Percentiles rank a stretch among this genome's conserved stretches.
phyloP scores from a whole-genome alignment of 305 asterid genomes.

The Fraxinus angustifolia region DNA sequence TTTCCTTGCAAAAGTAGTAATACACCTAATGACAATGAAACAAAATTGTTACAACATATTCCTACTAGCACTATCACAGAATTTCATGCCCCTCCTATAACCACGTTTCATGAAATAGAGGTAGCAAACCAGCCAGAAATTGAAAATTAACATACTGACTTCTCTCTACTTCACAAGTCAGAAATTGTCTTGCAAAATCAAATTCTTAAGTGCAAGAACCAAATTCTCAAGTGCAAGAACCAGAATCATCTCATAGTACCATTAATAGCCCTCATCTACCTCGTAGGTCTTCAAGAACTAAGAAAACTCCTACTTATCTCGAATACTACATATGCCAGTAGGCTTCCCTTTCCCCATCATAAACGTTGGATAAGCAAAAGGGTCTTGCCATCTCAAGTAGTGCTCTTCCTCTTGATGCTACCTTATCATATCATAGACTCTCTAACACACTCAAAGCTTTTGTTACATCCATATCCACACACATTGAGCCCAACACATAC shows the following conservation, averaged over 20 bases:
- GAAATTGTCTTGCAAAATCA: too few species aligned
- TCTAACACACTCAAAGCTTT: too few species aligned
- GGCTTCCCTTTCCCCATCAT: too few species aligned
- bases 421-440: too few species aligned
- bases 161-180: background rate
- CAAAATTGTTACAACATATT: too few species aligned
- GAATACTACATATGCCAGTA: background rate
- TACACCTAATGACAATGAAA: too few species aligned
- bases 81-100: background rate
- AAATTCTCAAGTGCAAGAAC: background rate
- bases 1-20: background rate
- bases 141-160: too few species aligned
- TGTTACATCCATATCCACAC: too few species aligned
- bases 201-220: background rate
- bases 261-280: background rate
- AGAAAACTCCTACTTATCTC: background rate
- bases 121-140: too few species aligned
- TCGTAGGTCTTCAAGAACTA: background rate
- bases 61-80: background rate
- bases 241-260: background rate
- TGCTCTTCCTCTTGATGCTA: too few species aligned
- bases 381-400: too few species aligned
- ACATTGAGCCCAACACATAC: background rate
- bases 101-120: background rate
- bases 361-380: too few species aligned